phyloP scores from a whole-genome alignment of 768 basidiomycete genomes.

The Tubosaeta sp. region DNA sequence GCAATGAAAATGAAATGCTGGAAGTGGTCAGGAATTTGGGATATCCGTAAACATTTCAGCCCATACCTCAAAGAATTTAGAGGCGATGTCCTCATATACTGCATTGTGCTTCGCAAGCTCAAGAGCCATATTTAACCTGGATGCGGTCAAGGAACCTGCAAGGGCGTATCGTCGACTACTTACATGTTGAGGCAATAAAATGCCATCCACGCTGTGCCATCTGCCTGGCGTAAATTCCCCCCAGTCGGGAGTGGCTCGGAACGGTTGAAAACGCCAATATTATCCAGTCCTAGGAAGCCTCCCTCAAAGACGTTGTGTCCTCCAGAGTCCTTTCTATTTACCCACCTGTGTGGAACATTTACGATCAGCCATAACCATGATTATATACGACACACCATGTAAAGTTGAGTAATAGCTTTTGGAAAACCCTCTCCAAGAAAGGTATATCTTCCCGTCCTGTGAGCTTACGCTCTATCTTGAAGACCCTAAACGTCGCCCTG shows the following conservation, averaged over 20 bases:
- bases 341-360: slow-evolving; percentile 62
- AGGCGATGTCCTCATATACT: slow-evolving; percentile 98
- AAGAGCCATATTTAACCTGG: slow-evolving; percentile 92
- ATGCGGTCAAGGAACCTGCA: slow-evolving; percentile 1
- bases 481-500: slow-evolving; percentile 95
- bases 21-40: slow-evolving; percentile 13
- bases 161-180: slow-evolving; percentile 17
- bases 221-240: slow-evolving; percentile 90
- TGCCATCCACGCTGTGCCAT: slow-evolving; percentile 99
- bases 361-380: background rate
- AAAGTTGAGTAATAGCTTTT: slow-evolving; percentile 94
- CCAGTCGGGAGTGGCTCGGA: slow-evolving; percentile 96
- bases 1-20: slow-evolving; percentile 98
- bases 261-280: slow-evolving; percentile 97
- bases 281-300: slow-evolving; percentile 96
- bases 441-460: slow-evolving; percentile 84
- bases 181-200: slow-evolving; percentile 98
- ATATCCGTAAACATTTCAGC: background rate
- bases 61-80: slow-evolving; percentile 87
- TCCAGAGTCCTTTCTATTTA: slow-evolving; percentile 93
- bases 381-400: slow-evolving; percentile 62
- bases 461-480: slow-evolving; percentile 98
- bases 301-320: slow-evolving; percentile 98
- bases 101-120: slow-evolving; percentile 97
- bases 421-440: slow-evolving; percentile 97